Evolutionary conservation across 2,329 filamentous ascomycete species (phyloP), one percentile per base, ranked within the genome.

Genomic region (Xylaria sp.): DNA sequence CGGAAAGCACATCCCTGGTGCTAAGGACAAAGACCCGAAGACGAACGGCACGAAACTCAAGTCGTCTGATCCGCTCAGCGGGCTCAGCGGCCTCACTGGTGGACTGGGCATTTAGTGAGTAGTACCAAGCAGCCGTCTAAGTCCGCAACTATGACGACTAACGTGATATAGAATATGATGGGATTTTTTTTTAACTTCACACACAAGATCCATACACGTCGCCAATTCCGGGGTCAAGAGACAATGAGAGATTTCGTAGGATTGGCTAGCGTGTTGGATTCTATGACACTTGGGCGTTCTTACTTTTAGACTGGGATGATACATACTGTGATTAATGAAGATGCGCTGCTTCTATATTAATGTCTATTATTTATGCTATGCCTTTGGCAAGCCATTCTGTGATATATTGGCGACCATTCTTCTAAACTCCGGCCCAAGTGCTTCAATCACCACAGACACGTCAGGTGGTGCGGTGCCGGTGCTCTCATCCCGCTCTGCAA

Each of bases 391-490:
- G 2, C 55, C 63, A 22, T 54, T 55, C 17, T 29, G 63, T 53
- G 74, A 65, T 25, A 76, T 69, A n/a, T 71, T 50, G 1, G 72
- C 71, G 17, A 75, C 68, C n/a, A 74, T 58, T 1, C 4, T 53
- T 49, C 62, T 73, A 50, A 76, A 76, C 36, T 68, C 61, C 2
- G 63, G 31, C 1, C 68, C 70, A 25, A 76, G 66, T 17, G 69
- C 50, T 31, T 72, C 69, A 3, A 75, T 31, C 11, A 76, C 73
- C 15, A 64, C 31, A 0, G 70, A 69, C 6, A 86, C 82, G 66
- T 84, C 78, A 0, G 83, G 83, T 20, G 79, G 75, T 33, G 77
- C 68, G 1, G 77, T 79, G 0, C 62, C 64, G 0, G 71, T 65
- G 13, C 73, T 73, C 47, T 79, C 78, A 47, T 78, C 77, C 53